Evolutionary conservation across 768 basidiomycete species (phyloP).

Genomic region (Kwoniella mangroviensis): DNA sequence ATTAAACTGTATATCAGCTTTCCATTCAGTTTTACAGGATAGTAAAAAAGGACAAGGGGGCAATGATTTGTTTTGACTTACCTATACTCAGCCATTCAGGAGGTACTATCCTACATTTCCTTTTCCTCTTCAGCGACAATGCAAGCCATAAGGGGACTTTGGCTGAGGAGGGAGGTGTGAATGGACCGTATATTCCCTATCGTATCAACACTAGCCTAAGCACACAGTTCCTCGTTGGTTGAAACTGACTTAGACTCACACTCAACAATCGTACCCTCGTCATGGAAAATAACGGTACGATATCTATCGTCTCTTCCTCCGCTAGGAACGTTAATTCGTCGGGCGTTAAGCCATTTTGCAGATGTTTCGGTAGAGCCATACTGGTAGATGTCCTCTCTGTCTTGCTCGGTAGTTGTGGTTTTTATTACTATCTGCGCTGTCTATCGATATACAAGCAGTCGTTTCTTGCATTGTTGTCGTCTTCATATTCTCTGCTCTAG

Average conservation of each 20-base stretch:
- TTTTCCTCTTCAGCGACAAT: slow-evolving; percentile 87
- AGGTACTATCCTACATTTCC: slow-evolving; percentile 88
- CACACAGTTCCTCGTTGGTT: too few relatives aligned
- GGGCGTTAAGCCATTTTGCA: slow-evolving; percentile 76
- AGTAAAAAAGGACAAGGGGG: not conserved
- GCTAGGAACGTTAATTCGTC: slow-evolving; percentile 87
- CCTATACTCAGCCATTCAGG: slow-evolving; percentile 88
- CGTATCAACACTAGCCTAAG: not conserved
- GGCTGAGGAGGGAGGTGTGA: slow-evolving; percentile 81
- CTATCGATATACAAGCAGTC: too few relatives aligned
- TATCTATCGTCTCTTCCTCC: slow-evolving; percentile 79
- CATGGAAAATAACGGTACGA: slow-evolving; percentile 87
- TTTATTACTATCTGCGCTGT: too few relatives aligned
- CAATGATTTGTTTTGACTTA: slow-evolving; percentile 58
- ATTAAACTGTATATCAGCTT: not conserved
- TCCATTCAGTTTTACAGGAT: not conserved
- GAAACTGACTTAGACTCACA: slow-evolving; percentile 59
- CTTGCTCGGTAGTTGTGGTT: too few relatives aligned
- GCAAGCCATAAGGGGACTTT: slow-evolving; percentile 97
- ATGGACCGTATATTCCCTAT: slow-evolving; percentile 90
- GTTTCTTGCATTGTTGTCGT: not conserved
- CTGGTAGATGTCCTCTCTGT: not conserved
- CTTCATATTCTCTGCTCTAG: not conserved
- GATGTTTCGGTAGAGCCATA: slow-evolving; percentile 78
- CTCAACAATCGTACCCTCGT: slow-evolving; percentile 89